Base-by-base conservation (phyloP, 306 rosid species). In the Rubus parviflorus region DNA sequence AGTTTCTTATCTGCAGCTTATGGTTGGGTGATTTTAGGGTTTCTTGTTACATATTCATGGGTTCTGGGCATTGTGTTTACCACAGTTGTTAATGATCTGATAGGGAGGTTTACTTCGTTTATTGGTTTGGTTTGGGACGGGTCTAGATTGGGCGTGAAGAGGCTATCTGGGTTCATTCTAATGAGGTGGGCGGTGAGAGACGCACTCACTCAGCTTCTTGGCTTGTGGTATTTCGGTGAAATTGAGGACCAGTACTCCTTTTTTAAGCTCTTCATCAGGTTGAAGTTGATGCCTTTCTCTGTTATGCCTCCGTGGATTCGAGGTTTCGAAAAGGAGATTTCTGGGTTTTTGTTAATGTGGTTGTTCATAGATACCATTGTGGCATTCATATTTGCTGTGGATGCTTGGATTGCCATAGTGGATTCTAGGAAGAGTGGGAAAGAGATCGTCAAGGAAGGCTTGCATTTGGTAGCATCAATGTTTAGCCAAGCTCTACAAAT, bases 171-270 rank as follows among this genome's bases (percentile, higher is more conserved):
- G 48, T 93, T 96, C 82, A 90, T 96, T 81, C 78, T 96, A 51
- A 88, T 91, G 96, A 86, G 94, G 62, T 96, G 99, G 99, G 99
- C 99, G 11, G 94, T 96, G 77, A 85, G 99, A 83, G 99, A 96
- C 30, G 99, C 99, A 6, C 79, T 96, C 74, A 96, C 99, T 48
- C 99, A 96, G 89, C 88, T 96, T 76, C 84, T 96, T 4, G 99
- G 99, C 0, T 78, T 93, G 70, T 96, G 99, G 99, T 96, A 93
- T 80, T 96, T 96, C 51, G 93, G 97, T 19, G 98, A 96, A 68
- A 93, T 96, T 25, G 96, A 93, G 75, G 99, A 96, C 75, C 99
- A 96, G 80, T 93, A 93, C 78, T 93, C 99, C 4, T 93, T 96
- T 58, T 93, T 96, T 79, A 96, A 93, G 96, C 90, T 96, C 2